Evolutionary conservation across 2,329 filamentous ascomycete species (phyloP).

Genomic region (Alternaria brassicae): DNA sequence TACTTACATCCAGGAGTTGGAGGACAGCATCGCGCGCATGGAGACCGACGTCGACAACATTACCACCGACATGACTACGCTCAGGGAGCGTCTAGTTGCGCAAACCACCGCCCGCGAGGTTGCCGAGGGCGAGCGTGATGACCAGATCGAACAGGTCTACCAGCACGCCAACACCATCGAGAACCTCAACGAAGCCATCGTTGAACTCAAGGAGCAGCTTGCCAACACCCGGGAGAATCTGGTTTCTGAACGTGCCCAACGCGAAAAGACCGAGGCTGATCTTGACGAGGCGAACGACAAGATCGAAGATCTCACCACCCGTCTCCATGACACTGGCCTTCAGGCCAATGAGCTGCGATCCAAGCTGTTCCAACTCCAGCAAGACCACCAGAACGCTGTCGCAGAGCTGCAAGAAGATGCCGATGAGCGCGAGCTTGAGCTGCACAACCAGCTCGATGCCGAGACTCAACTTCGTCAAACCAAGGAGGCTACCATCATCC

Average conservation of each 20-base stretch:
- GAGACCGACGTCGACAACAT: slow-evolving; percentile 48
- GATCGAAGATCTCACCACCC: slow-evolving; percentile 51
- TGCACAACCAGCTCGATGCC: slow-evolving; percentile 47
- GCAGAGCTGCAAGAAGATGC: slow-evolving; percentile 48
- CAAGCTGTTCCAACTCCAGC: slow-evolving; percentile 57
- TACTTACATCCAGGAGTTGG: slow-evolving; percentile 50
- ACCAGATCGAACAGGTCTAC: slow-evolving; percentile 45
- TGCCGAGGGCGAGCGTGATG: slow-evolving; percentile 49
- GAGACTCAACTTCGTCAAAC: slow-evolving; percentile 51
- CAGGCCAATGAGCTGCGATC: slow-evolving; percentile 58
- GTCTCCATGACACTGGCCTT: slow-evolving; percentile 52
- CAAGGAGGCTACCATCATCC: slow-evolving; percentile 47
- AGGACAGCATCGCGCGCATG: slow-evolving; percentile 47
- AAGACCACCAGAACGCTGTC: slow-evolving; percentile 51
- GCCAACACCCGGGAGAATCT: slow-evolving; percentile 48
- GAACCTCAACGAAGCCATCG: slow-evolving; percentile 42
- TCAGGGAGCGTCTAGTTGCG: slow-evolving; percentile 45
- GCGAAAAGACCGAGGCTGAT: slow-evolving; percentile 53
- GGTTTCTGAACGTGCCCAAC: slow-evolving; percentile 53
- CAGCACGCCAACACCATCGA: slow-evolving; percentile 47
- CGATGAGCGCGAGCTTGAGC: slow-evolving; percentile 51
- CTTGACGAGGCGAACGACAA: slow-evolving; percentile 53
- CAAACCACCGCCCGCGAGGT: slow-evolving; percentile 43
- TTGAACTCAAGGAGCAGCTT: slow-evolving; percentile 50
- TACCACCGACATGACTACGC: slow-evolving; percentile 39